Evolutionary conservation across 805 yeast species (phyloP).

Genomic region (Lipomyces yamadae): DNA sequence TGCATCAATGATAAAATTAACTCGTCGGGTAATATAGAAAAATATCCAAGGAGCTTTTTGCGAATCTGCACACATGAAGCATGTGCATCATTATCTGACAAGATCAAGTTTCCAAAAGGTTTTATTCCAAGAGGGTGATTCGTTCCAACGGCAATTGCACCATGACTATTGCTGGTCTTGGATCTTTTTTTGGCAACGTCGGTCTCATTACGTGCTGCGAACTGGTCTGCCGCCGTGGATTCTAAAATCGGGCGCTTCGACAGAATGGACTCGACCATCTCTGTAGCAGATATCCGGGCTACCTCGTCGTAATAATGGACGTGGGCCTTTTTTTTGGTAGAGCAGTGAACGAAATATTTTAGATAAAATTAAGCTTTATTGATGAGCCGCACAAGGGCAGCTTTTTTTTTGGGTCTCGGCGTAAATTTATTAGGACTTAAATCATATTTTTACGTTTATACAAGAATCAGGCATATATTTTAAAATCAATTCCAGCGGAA

Average conservation of each 20-base stretch:
- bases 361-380: too few species aligned
- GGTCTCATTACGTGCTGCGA: not conserved
- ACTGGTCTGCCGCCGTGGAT: not conserved
- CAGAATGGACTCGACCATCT: not conserved
- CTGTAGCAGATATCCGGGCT: not conserved
- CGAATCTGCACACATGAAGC: slow-evolving; percentile 37
- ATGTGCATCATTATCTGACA: slow-evolving; percentile 42
- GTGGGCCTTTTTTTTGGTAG: too few species aligned
- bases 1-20: slow-evolving; percentile 59
- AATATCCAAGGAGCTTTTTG: slow-evolving; percentile 56
- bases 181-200: not conserved
- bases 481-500: too few species aligned
- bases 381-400: too few species aligned
- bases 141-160: slow-evolving; percentile 31
- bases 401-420: too few species aligned
- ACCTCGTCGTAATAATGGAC: too few species aligned
- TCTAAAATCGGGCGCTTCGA: not conserved
- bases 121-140: slow-evolving; percentile 74
- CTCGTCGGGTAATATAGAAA: slow-evolving; percentile 65
- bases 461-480: too few species aligned
- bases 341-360: too few species aligned
- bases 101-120: slow-evolving; percentile 72
- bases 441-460: too few species aligned
- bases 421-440: too few species aligned
- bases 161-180: not conserved